Conservation (phyloP, 306 rosid genomes). For the Fragaria iinumae region DNA sequence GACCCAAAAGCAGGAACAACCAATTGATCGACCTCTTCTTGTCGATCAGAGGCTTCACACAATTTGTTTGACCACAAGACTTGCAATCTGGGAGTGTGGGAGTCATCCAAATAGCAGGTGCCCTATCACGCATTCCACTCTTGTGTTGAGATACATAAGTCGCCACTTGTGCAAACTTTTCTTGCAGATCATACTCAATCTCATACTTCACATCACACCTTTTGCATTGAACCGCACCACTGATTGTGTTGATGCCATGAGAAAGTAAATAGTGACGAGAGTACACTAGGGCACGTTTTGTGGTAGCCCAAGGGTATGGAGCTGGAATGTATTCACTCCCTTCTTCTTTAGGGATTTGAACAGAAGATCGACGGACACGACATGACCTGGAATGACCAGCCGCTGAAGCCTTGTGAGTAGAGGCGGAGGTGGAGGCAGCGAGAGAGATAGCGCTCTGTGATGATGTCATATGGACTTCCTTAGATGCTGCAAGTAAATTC, state of each 20-base stretch:
- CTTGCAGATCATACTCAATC: background rate
- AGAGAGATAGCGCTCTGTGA: background rate
- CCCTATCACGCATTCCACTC: conserved; percentile 18
- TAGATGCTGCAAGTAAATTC: background rate
- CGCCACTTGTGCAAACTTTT: conserved; percentile 3
- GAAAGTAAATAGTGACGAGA: background rate
- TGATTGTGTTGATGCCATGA: background rate
- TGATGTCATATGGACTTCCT: background rate
- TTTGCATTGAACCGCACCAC: conserved; percentile 14
- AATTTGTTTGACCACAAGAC: conserved; percentile 7
- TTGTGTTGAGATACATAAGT: background rate
- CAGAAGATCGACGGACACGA: background rate
- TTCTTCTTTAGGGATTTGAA: background rate
- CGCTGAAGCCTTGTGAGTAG: background rate
- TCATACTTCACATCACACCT: conserved; percentile 4
- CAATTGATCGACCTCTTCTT: conserved; percentile 29
- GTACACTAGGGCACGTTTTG: conserved; percentile 8
- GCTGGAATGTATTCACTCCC: background rate
- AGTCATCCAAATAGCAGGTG: conserved; percentile 22
- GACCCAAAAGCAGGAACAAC: conserved; percentile 29
- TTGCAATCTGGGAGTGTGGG: conserved; percentile 12
- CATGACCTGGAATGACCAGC: background rate
- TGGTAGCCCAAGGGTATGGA: conserved; percentile 26
- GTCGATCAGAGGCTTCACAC: conserved; percentile 12
- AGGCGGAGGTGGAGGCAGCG: too few species aligned